These are phyloP conservation scores for Cladosporium sp. DNA, from an alignment of 2,329 filamentous ascomycete genomes.

Conservation along the genomic window DNA sequence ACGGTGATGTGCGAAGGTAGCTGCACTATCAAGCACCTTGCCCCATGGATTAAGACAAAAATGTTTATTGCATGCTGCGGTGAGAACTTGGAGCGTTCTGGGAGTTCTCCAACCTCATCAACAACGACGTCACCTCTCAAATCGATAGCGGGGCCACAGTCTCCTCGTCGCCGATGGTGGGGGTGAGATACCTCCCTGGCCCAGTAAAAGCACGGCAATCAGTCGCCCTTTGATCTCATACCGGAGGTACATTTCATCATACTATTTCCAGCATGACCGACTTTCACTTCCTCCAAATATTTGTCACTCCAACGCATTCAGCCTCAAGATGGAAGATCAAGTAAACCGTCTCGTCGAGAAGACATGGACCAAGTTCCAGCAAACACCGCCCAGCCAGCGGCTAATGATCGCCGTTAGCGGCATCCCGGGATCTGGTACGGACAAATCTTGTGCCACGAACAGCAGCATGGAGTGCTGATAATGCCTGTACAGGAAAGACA, in stretches of 20 bases:
- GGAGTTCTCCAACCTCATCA: too few relatives aligned
- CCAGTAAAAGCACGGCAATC: constrained; percentile 10
- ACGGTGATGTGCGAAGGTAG: too few relatives aligned
- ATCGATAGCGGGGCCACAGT: constrained; percentile 4
- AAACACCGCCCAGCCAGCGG: constrained; percentile 48
- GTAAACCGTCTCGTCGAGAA: constrained; percentile 67
- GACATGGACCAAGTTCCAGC: constrained; percentile 58
- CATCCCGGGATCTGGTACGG: constrained; percentile 80
- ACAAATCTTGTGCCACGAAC: background rate
- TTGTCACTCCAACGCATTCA: too few relatives aligned
- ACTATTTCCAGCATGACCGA: background rate
- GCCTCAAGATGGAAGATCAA: constrained; percentile 67
- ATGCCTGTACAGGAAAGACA: constrained; percentile 57
- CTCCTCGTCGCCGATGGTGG: background rate
- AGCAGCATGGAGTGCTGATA: background rate
- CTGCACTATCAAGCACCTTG: too few relatives aligned
- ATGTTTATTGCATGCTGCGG: too few relatives aligned
- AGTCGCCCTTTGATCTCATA: constrained; percentile 5
- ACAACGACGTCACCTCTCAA: constrained; percentile 7
- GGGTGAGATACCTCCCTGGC: constrained; percentile 10
- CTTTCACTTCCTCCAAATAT: background rate
- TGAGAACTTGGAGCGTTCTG: too few relatives aligned
- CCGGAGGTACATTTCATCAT: background rate
- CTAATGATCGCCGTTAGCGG: constrained; percentile 80
- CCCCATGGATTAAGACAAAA: too few relatives aligned